Evolutionary conservation across 495 filamentous ascomycete species (phyloP), one percentile per base, ranked within the genome.

Genomic region (Cercophora newfieldiana): DNA sequence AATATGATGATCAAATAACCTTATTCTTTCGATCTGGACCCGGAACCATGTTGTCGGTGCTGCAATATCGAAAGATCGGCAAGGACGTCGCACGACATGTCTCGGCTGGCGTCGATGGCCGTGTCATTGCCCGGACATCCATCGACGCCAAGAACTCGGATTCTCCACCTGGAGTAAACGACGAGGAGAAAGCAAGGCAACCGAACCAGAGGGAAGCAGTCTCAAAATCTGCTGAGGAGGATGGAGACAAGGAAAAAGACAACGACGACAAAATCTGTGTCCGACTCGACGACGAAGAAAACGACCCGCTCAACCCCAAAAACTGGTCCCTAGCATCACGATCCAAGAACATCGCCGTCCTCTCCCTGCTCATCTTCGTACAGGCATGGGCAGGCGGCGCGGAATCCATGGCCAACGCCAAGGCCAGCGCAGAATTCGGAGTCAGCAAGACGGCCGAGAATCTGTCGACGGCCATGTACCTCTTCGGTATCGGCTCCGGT

Each of bases 341-440:
- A 7, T 66, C 63, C 65, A 78, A 76, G 54, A 76, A 70, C 63
- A 68, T 77, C 29, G 72, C 75, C 68, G 79, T 81, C 53, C 65
- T 81, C 8, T 71, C 66, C 4, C 68, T 78, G 61, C 65, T 79
- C 47, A 75, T 74, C 53, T 79, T 77, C 37, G 68, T 69, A 26
- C 72, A 75, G 62, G 71, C 59, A 3, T 79, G 69, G 69, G 68
- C 71, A 12, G 72, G 69, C 0, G 70, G 69, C 7, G 72, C 75
- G n/a, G 71, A 72, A n/a, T 77, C 74, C 16, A 73, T 71, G 69
- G 74, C 69, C 37, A 76, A 78, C 61, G 63, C 58, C 48, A 30
- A 47, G n/a, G 71, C 71, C 37, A 74, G 69, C 60, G 47, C 50
- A 28, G 62, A 71, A 12, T 72, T 75, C 24, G 56, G 70, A 16